phyloP scores from a whole-genome alignment of 2,329 filamentous ascomycete genomes.

The Verticillium nubilum region DNA sequence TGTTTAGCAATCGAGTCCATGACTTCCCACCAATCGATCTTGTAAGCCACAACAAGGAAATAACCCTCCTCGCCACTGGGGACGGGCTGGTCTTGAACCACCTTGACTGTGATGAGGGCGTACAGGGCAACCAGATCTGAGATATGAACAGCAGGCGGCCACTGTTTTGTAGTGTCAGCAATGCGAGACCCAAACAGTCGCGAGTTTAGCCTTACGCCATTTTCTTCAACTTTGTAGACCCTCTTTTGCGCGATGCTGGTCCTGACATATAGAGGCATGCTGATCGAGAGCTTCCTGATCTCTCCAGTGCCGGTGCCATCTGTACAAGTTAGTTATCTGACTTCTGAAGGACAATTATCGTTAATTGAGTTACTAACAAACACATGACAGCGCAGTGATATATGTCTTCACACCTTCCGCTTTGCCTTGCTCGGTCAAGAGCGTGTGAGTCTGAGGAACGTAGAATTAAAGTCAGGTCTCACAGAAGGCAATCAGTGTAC shows the following conservation, averaged over 20 bases:
- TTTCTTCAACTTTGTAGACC: slow-evolving; percentile 25
- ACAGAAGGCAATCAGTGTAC: background rate
- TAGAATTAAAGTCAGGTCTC: background rate
- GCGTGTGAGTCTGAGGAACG: slow-evolving; percentile 19
- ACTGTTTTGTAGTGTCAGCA: slow-evolving; percentile 13
- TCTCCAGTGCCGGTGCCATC: slow-evolving; percentile 26
- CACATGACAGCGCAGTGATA: slow-evolving; percentile 19
- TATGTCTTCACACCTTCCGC: slow-evolving; percentile 20
- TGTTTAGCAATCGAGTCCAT: slow-evolving; percentile 19
- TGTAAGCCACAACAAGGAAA: slow-evolving; percentile 25
- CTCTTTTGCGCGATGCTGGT: slow-evolving; percentile 19
- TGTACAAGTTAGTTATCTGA: slow-evolving; percentile 8
- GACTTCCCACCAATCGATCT: slow-evolving; percentile 20
- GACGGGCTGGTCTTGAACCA: slow-evolving; percentile 19
- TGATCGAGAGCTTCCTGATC: slow-evolving; percentile 26
- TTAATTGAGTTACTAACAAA: slow-evolving; percentile 19
- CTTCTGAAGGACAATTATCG: background rate
- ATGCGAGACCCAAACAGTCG: background rate
- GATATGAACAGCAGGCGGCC: slow-evolving; percentile 20
- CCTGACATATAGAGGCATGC: slow-evolving; percentile 22
- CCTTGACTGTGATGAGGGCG: slow-evolving; percentile 18
- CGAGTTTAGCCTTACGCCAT: slow-evolving; percentile 23
- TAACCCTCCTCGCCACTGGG: slow-evolving; percentile 24
- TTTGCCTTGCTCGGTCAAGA: slow-evolving; percentile 21
- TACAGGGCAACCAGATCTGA: slow-evolving; percentile 24